These are phyloP conservation scores for Fusarium sp. DNA, from an alignment of 2,329 filamentous ascomycete genomes.

Conservation along the genomic window DNA sequence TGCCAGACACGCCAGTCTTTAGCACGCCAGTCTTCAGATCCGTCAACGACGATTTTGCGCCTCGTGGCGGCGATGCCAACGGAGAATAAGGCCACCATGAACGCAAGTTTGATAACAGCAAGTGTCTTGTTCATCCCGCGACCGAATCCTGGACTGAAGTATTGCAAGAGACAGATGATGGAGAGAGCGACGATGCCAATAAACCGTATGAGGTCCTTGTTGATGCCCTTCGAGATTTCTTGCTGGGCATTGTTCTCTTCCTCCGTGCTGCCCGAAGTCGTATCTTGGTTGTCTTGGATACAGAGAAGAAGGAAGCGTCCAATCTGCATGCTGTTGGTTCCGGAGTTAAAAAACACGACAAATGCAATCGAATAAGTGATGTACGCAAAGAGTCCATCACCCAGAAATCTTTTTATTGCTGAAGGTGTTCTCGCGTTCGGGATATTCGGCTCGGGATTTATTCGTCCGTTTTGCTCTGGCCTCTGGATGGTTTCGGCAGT, in stretches of 20 bases:
- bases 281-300: neutral
- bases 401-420: neutral
- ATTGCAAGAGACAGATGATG: slow-evolving; percentile 2
- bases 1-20: neutral
- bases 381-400: neutral
- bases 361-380: neutral
- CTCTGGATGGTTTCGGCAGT: neutral
- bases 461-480: neutral
- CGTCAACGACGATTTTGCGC: neutral
- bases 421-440: neutral
- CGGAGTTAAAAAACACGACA: slow-evolving; percentile 11
- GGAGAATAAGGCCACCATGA: neutral
- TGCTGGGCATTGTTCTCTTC: neutral
- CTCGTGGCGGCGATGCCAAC: neutral
- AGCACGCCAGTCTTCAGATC: neutral
- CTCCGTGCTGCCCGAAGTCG: neutral
- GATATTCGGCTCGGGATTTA: neutral
- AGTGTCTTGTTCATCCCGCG: slow-evolving; percentile 3
- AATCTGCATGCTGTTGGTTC: slow-evolving; percentile 6
- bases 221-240: neutral
- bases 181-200: neutral
- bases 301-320: neutral
- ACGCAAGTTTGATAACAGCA: neutral
- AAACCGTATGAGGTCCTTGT: slow-evolving; percentile 1
- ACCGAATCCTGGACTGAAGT: slow-evolving; percentile 5